A percentile compares a stretch with the other conserved stretches of the same genome.
These are phyloP conservation scores for Leccinum subspadiceum DNA, from an alignment of 1,284 basidiomycete genomes.

Conservation along the genomic window DNA sequence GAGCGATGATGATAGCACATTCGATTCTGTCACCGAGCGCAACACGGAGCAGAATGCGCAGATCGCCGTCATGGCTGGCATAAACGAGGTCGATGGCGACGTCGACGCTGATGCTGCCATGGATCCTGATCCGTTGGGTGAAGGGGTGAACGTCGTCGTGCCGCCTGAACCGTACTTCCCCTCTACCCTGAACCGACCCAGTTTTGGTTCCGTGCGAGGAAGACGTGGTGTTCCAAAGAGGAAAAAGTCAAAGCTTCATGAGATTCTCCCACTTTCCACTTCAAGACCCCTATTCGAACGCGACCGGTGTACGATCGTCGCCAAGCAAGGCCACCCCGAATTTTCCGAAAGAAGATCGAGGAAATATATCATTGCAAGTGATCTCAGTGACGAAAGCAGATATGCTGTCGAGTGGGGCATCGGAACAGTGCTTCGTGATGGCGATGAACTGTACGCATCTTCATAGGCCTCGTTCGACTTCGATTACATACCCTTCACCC, in stretches of 20 bases:
- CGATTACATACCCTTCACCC: neutral
- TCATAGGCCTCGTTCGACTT: slow-evolving; percentile 1
- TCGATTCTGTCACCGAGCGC: slow-evolving; percentile 75
- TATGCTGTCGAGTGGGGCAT: slow-evolving; percentile 97
- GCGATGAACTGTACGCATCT: slow-evolving; percentile 74
- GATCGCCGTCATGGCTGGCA: slow-evolving; percentile 38
- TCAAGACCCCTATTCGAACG: slow-evolving; percentile 84
- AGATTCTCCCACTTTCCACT: slow-evolving; percentile 61
- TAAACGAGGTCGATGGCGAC: slow-evolving; percentile 37
- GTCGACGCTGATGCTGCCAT: slow-evolving; percentile 46
- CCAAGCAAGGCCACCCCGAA: slow-evolving; percentile 83
- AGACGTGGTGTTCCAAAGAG: slow-evolving; percentile 54
- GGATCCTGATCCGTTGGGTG: slow-evolving; percentile 76
- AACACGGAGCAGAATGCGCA: slow-evolving; percentile 77
- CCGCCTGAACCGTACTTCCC: slow-evolving; percentile 80
- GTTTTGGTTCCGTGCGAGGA: slow-evolving; percentile 31
- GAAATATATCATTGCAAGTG: slow-evolving; percentile 88
- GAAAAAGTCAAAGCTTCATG: slow-evolving; percentile 58
- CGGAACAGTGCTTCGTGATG: slow-evolving; percentile 92
- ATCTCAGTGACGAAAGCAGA: slow-evolving; percentile 88
- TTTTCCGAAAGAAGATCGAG: slow-evolving; percentile 57
- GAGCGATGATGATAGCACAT: slow-evolving; percentile 50
- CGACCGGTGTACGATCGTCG: slow-evolving; percentile 88
- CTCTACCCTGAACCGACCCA: slow-evolving; percentile 55
- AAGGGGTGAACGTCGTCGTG: slow-evolving; percentile 88